A percentile compares a stretch with the other conserved stretches of the same genome.
phyloP scores from a whole-genome alignment of 2,329 filamentous ascomycete species.

The Penicillium sp. region DNA sequence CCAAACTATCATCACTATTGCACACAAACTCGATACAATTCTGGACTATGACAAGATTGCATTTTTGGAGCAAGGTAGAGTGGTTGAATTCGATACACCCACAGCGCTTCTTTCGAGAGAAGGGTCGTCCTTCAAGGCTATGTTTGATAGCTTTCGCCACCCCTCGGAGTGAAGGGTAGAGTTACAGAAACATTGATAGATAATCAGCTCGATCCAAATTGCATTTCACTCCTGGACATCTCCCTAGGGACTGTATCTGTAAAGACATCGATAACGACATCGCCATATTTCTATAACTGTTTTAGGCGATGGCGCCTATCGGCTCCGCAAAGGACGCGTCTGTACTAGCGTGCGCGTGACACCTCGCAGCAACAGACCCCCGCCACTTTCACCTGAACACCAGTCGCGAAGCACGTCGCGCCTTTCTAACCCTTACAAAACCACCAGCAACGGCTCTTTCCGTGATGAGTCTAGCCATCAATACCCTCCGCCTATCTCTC shows the following conservation, averaged over 20 bases:
- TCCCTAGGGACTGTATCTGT: no score
- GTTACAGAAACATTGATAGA: neutral
- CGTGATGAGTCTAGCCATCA: neutral
- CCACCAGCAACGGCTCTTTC: neutral
- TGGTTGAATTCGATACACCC: conserved; percentile 27
- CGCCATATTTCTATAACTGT: neutral
- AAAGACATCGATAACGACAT: no score
- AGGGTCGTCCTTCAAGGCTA: conserved; percentile 19
- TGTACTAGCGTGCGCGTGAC: conserved; percentile 1
- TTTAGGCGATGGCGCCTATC: neutral
- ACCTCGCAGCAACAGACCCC: neutral
- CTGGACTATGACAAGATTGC: conserved; percentile 30
- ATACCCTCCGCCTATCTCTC: conserved; percentile 1
- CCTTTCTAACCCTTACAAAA: neutral
- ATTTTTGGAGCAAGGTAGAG: conserved; percentile 23
- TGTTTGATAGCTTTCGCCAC: conserved; percentile 11
- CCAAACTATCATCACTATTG: conserved; percentile 57
- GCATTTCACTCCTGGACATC: no score
- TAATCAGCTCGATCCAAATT: neutral
- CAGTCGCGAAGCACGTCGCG: neutral
- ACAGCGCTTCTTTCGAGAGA: conserved; percentile 13
- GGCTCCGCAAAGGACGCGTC: neutral
- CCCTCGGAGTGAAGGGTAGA: neutral
- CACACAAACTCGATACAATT: conserved; percentile 48
- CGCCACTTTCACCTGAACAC: neutral